phyloP scores from a whole-genome alignment of 2,329 filamentous ascomycete species.

The Clonostachys sp. region DNA sequence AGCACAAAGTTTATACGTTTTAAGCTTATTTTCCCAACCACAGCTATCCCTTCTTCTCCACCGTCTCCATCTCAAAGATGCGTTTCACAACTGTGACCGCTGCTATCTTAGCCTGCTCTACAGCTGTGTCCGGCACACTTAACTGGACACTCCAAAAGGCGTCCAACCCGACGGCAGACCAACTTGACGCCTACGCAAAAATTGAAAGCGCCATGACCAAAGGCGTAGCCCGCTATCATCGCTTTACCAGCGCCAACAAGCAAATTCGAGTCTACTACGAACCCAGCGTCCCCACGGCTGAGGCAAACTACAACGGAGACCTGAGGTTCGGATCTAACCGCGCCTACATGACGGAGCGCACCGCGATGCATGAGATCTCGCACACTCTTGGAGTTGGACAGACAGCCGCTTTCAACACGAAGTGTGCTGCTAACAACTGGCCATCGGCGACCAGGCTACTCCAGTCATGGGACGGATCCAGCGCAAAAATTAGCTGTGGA shows the following conservation, averaged over 20 bases:
- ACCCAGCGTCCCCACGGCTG: constrained; percentile 37
- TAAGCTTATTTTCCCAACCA: no score
- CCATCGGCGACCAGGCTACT: constrained; percentile 31
- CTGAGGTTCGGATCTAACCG: constrained; percentile 40
- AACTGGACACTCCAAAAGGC: constrained; percentile 29
- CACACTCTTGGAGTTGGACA: constrained; percentile 43
- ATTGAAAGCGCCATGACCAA: constrained; percentile 35
- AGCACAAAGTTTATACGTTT: no score
- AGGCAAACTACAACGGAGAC: constrained; percentile 38
- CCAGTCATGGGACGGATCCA: constrained; percentile 29
- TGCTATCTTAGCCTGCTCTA: constrained; percentile 18
- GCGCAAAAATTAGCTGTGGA: constrained; percentile 29
- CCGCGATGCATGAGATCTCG: constrained; percentile 41
- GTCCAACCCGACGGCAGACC: constrained; percentile 32
- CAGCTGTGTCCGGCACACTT: constrained; percentile 22
- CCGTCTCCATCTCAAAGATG: constrained; percentile 15
- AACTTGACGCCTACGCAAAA: constrained; percentile 34
- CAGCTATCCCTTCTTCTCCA: no score
- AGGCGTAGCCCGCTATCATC: constrained; percentile 32
- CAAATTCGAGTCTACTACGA: constrained; percentile 31
- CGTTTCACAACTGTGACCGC: constrained; percentile 21
- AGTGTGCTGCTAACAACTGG: constrained; percentile 35
- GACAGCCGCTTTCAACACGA: constrained; percentile 29
- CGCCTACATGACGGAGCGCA: constrained; percentile 41
- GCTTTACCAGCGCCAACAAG: constrained; percentile 26